Evolutionary conservation across 805 yeast species (phyloP), one percentile per base, ranked within the genome.

Genomic region (Kuraishia hungarica): DNA sequence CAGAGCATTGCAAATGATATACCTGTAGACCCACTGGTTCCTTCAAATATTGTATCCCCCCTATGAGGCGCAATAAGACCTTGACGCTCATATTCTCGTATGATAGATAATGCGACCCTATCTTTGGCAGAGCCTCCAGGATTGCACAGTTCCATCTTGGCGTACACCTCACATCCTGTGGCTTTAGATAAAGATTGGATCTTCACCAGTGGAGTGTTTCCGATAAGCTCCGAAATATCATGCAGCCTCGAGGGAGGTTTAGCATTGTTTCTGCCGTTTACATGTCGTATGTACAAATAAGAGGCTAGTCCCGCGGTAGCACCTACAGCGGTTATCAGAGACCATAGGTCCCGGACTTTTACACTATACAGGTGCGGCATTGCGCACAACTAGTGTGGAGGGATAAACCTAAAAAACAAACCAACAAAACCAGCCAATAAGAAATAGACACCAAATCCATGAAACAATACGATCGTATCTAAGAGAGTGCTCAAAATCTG

Each of bases 111-210:
- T 0, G 98, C 98, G 20, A 94, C 96, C 50, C 99, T 74, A 66
- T 93, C 99, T 62, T 93, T 93, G 3, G 98, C 96, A 53, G 96
- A 87, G 0, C 98, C 98, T 1, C 93, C 99, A 0, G 98, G 97
- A 64, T 93, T 94, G 58, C 77, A 69, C 54, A 89, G 72, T 67
- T 93, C 99, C 58, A 92, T 67, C 64, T 93, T 93, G 43, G 96
- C 98, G 66, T 83, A 89, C 2, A 93, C 81, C 48, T 87, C 84
- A 64, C 93, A 86, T 0, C 96, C 96, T 0, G 97, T 89, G 13
- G 77, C 69, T 15, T 74, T 68, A 0, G 94, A 84, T 13, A 93
- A 74, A 0, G 96, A 86, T 59, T 80, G 78, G 51, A 93, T 78
- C 58, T 80, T 79, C 19, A 93, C 83, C 68, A 93, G 64, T 0